Evolutionary conservation across 352 stramenopile genomes (phyloP).

Genomic region (Phytophthora ohioensis): DNA sequence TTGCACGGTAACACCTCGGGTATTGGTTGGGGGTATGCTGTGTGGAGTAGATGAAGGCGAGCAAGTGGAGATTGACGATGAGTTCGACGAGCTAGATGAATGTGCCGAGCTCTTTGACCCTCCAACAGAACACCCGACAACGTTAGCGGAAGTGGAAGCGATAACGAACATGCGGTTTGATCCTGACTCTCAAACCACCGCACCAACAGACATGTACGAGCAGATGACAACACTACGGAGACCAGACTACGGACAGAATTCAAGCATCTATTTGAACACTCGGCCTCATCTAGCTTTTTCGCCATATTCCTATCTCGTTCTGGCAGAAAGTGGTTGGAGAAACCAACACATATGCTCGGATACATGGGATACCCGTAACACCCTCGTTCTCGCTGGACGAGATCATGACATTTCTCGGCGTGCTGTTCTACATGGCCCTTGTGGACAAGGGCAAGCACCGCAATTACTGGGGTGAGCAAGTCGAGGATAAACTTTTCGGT

Average conservation of each 20-base stretch:
- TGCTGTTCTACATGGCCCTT: conserved; percentile 37
- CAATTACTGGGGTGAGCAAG: conserved; percentile 43
- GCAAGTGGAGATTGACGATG: neutral
- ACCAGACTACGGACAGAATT: conserved; percentile 18
- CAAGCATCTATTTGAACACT: conserved; percentile 29
- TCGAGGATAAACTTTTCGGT: conserved; percentile 30
- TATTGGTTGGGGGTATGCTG: neutral
- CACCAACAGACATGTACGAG: neutral
- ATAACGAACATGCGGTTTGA: conserved; percentile 23
- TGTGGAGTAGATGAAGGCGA: conserved; percentile 9
- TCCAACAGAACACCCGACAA: neutral
- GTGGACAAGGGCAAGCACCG: conserved; percentile 34
- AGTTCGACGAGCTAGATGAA: neutral
- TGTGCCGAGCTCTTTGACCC: conserved; percentile 1
- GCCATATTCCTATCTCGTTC: conserved; percentile 28
- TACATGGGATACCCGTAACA: neutral
- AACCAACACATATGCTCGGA: conserved; percentile 3
- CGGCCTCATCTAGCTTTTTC: conserved; percentile 36
- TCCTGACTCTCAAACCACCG: neutral
- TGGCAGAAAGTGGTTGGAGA: conserved; percentile 12
- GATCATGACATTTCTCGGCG: conserved; percentile 42
- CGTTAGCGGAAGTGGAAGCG: conserved; percentile 5
- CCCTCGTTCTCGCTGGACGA: conserved; percentile 19
- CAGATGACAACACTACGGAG: conserved; percentile 1
- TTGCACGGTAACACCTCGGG: neutral